A percentile compares a stretch with the other conserved stretches of the same genome.
These are phyloP conservation scores for Dendrobium huoshanense DNA, from an alignment of 106 monocot genomes.

Conservation along the genomic window DNA sequence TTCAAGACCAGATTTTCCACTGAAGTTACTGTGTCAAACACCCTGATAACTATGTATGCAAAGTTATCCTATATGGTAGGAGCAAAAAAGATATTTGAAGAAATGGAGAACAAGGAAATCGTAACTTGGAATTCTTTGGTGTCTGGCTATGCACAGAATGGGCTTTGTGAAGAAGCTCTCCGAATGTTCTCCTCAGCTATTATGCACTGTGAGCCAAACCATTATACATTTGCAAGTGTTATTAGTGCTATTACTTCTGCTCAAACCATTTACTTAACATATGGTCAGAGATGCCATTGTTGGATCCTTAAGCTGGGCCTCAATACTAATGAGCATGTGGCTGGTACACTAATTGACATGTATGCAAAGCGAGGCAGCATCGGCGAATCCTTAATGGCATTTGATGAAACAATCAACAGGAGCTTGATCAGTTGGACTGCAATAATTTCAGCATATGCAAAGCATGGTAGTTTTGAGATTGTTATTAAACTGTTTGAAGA, in stretches of 20 bases:
- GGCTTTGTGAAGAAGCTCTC: constrained; percentile 47
- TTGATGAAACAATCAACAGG: constrained; percentile 27
- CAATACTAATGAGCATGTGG: constrained; percentile 41
- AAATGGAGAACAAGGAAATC: constrained; percentile 30
- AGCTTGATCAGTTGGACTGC: constrained; percentile 70
- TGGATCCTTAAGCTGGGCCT: constrained; percentile 47
- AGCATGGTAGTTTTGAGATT: constrained; percentile 45
- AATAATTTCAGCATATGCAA: constrained; percentile 66
- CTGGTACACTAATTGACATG: constrained; percentile 66
- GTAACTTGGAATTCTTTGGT: constrained; percentile 78
- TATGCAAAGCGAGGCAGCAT: constrained; percentile 60
- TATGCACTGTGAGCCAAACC: constrained; percentile 38
- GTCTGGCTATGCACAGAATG: constrained; percentile 66
- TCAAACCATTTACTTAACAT: constrained; percentile 38
- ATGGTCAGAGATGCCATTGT: constrained; percentile 62
- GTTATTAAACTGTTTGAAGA: constrained; percentile 53
- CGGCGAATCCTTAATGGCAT: constrained; percentile 31
- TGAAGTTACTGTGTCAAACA: constrained; percentile 53
- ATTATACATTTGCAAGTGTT: constrained; percentile 73
- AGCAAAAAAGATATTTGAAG: constrained; percentile 55
- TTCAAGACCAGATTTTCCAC: constrained; percentile 26
- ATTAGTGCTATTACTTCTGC: constrained; percentile 53
- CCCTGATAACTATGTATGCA: constrained; percentile 73
- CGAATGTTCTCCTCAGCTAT: constrained; percentile 42
- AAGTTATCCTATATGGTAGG: constrained; percentile 32